Percentiles rank a stretch among this genome's conserved stretches.
These are phyloP conservation scores for Pyrrhoderma noxium DNA, from an alignment of 1,284 basidiomycete species.

Conservation along the genomic window DNA sequence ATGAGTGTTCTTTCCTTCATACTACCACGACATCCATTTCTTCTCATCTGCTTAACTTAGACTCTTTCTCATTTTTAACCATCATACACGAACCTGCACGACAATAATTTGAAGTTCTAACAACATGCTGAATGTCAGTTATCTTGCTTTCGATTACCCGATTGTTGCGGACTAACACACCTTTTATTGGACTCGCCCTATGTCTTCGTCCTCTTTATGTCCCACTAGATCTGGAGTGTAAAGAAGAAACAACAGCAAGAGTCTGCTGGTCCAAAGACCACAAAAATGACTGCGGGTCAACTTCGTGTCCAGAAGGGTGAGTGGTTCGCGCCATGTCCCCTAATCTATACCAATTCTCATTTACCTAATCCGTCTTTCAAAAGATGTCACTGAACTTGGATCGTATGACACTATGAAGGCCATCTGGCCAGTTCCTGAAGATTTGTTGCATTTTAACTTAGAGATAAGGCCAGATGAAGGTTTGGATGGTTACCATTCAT, in stretches of 20 bases:
- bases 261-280: constrained; percentile 91
- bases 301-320: constrained; percentile 97
- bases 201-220: constrained; percentile 1
- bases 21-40: constrained; percentile 2
- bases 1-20: constrained; percentile 1
- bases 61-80: too few species aligned
- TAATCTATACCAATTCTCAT: not conserved
- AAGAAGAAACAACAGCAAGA: constrained; percentile 75
- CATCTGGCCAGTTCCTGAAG: constrained; percentile 58
- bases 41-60: too few species aligned
- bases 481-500: constrained; percentile 31
- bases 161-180: not conserved
- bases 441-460: constrained; percentile 90
- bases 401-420: constrained; percentile 95
- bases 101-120: too few species aligned
- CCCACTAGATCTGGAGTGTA: constrained; percentile 88
- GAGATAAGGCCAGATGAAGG: constrained; percentile 97
- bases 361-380: not conserved
- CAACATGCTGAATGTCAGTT: constrained; percentile 39
- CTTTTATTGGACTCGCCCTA: constrained; percentile 14
- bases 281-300: constrained; percentile 95
- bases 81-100: too few species aligned
- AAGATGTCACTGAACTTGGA: constrained; percentile 96
- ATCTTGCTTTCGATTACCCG: not conserved
- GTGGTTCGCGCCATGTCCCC: constrained; percentile 17